phyloP scores from a whole-genome alignment of 805 yeast species.

The Sugiyamaella lignohabitans region DNA sequence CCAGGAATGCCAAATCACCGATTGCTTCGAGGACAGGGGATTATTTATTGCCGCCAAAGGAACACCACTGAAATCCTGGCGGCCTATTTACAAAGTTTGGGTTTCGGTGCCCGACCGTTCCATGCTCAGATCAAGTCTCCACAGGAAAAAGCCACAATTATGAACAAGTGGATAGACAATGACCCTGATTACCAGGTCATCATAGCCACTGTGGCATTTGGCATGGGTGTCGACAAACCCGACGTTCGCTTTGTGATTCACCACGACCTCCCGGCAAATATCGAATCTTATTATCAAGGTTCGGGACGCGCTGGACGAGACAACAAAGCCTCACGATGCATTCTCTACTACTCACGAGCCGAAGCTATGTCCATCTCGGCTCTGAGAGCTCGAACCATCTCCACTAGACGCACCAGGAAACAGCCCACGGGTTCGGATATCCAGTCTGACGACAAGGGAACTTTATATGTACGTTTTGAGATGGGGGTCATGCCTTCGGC shows the following conservation, averaged over 20 bases:
- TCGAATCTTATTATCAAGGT: conserved; percentile 95
- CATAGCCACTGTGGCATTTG: conserved; percentile 96
- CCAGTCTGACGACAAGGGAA: background rate
- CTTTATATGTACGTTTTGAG: background rate
- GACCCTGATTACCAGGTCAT: conserved; percentile 53
- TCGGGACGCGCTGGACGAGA: conserved; percentile 99
- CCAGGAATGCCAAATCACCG: background rate
- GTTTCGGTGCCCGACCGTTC: conserved; percentile 64
- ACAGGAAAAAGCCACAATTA: conserved; percentile 63
- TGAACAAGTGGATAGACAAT: conserved; percentile 73
- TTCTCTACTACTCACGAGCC: conserved; percentile 53
- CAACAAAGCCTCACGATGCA: conserved; percentile 73
- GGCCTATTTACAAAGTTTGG: conserved; percentile 47
- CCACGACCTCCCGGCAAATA: conserved; percentile 74
- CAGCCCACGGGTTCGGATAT: background rate
- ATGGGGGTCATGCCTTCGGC: background rate
- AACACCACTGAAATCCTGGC: conserved; percentile 79
- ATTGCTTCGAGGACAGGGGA: conserved; percentile 46
- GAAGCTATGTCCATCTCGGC: conserved; percentile 3
- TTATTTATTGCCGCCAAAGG: conserved; percentile 87
- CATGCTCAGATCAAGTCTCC: conserved; percentile 83
- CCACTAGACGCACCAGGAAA: background rate
- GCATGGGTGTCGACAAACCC: conserved; percentile 97
- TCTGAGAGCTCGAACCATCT: background rate
- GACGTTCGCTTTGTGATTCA: conserved; percentile 90